phyloP scores from a whole-genome alignment of 2,329 filamentous ascomycete genomes.

The Teratosphaeria pseudoeucalypti region DNA sequence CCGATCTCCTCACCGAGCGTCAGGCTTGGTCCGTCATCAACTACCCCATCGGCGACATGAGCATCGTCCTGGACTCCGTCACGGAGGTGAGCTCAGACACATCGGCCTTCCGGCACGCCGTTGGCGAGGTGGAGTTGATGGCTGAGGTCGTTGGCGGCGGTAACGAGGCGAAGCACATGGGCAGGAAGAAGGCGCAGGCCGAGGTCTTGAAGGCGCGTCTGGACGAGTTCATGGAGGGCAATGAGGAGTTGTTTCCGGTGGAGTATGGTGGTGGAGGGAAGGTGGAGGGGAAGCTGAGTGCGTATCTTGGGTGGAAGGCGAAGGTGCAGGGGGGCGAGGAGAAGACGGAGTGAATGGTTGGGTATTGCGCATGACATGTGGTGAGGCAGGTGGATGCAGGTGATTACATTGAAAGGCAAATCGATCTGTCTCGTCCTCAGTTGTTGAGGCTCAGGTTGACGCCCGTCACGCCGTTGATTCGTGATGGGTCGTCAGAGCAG shows the following conservation, averaged over 20 bases:
- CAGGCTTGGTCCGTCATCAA: conserved; percentile 3
- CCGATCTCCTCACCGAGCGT: conserved; percentile 6
- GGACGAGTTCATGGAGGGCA: conserved; percentile 4
- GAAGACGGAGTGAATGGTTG: neutral
- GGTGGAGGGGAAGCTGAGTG: conserved; percentile 9
- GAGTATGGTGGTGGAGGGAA: neutral
- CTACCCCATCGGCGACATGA: neutral
- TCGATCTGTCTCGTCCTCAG: too few species aligned
- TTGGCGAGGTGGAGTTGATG: conserved; percentile 11
- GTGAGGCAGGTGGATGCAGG: too few species aligned
- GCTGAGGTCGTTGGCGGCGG: neutral
- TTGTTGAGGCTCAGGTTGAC: too few species aligned
- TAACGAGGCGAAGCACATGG: neutral
- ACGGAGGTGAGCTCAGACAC: neutral
- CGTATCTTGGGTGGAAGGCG: conserved; percentile 7
- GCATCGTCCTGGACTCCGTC: conserved; percentile 5
- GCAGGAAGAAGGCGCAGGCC: conserved; percentile 1
- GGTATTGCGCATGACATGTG: neutral
- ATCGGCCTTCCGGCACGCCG: conserved; percentile 3
- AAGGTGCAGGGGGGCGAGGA: neutral
- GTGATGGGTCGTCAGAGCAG: too few species aligned
- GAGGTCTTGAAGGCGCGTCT: neutral
- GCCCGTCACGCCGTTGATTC: too few species aligned
- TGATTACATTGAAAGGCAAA: too few species aligned
- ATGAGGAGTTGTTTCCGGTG: conserved; percentile 1